phyloP scores from a whole-genome alignment of 1,139 yeast genomes.

The Debaryomycetaceae sp. region DNA sequence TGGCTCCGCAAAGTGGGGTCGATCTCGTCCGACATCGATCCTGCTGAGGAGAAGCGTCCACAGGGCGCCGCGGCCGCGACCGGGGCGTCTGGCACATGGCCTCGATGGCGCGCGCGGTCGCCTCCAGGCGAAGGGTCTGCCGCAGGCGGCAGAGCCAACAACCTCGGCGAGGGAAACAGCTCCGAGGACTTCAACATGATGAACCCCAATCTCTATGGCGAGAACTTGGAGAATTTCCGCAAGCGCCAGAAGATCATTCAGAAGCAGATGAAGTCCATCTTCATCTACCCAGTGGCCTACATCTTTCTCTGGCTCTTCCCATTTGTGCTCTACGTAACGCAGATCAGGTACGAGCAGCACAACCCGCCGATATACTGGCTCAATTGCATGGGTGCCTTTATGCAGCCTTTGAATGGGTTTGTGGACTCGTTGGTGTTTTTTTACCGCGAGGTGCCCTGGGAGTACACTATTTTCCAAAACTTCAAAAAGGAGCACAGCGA shows the following conservation, averaged over 20 bases:
- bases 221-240: slow-evolving; percentile 56
- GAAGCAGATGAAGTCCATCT: slow-evolving; percentile 74
- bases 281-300: slow-evolving; percentile 81
- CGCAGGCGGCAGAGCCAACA: too few species aligned
- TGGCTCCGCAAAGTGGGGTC: too few species aligned
- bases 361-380: slow-evolving; percentile 62
- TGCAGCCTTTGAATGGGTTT: slow-evolving; percentile 77
- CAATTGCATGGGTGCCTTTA: slow-evolving; percentile 62
- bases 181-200: too few species aligned
- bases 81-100: too few species aligned
- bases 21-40: too few species aligned
- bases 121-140: too few species aligned
- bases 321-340: slow-evolving; percentile 63
- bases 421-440: slow-evolving; percentile 75
- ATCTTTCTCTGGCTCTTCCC: slow-evolving; percentile 80
- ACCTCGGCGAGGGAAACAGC: too few species aligned
- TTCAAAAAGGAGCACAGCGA: slow-evolving; percentile 35
- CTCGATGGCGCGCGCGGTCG: too few species aligned
- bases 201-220: slow-evolving; percentile 50
- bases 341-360: slow-evolving; percentile 43
- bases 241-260: slow-evolving; percentile 62
- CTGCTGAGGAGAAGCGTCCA: too few species aligned
- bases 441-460: slow-evolving; percentile 78
- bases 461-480: slow-evolving; percentile 38
- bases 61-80: too few species aligned